Base-by-base conservation (phyloP, 2,329 filamentous ascomycete species). In the Nothomitra cinnamomea region DNA sequence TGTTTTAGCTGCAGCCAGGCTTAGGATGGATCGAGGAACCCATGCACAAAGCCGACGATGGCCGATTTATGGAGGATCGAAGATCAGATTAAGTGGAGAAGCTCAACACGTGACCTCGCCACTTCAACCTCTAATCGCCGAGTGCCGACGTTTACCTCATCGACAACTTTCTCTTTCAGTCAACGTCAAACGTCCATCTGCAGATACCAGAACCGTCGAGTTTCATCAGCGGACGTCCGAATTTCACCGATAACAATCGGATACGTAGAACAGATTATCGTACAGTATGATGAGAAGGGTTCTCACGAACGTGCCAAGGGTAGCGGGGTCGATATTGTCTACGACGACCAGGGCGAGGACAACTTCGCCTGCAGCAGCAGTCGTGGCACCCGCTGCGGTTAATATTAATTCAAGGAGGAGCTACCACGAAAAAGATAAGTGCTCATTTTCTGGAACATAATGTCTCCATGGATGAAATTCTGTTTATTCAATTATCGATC, bases 351-450 rank as follows among this genome's bases (percentile, higher is more conserved):
- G 55, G 41, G 50, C 55, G 50, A 41, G 45, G 50, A 15, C 50
- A 45, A 45, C 49, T 45, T 52, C 54, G 24, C 45, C 55, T 54
- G 13, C 54, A 52, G n/a, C 55, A 55, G 45, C 24, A 10, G 19
- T 45, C 35, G 15, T 15, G 35, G 24, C 38, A 35, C 38, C 49
- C 21, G 53, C 49, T 36, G 19, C 53, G 6, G 19, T 36, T 22
- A 36, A 36, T 28, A 13, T 22, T 7, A 38, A 38, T 36, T 13
- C 45, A n/a, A 43, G 53, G 28, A 54, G 58, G 55, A 36, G 21
- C 49, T 63, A 63, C 38, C 61, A 63, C 47, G 61, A 63, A 57
- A 63, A 62, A 62, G 61, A 63, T 63, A 61, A 59, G 60, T 57
- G 51, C 22, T 43, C 13, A 21, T 48, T 8, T 28, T 17, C 28